Conservation (phyloP, 169 alveolate genomes). For the Miamiensis avidus region DNA sequence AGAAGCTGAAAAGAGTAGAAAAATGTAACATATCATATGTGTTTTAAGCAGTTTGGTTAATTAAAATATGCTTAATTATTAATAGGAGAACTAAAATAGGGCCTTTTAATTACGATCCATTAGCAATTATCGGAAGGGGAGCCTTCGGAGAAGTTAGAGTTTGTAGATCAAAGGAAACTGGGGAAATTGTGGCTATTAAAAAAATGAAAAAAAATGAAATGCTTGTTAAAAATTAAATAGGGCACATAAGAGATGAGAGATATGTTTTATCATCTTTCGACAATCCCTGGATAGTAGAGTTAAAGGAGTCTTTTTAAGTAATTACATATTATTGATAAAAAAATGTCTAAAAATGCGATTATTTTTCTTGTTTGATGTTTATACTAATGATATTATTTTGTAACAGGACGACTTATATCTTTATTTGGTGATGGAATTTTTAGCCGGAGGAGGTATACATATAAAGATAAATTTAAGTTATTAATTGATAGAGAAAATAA, state of each 20-base stretch:
- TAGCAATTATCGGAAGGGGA: conserved; percentile 80
- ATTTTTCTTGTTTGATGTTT: no score
- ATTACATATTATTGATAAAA: no score
- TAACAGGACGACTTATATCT: conserved; percentile 73
- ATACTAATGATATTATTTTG: no score
- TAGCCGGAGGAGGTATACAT: conserved; percentile 75
- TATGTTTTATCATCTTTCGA: conserved; percentile 69
- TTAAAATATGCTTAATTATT: background rate
- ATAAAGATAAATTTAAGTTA: background rate
- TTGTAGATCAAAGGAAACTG: conserved; percentile 58
- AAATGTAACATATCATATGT: conserved; percentile 26
- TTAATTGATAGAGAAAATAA: no score
- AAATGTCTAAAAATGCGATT: no score
- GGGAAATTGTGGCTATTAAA: conserved; percentile 81
- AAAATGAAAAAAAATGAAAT: conserved; percentile 83
- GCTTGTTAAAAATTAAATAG: conserved; percentile 77
- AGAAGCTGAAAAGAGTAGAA: conserved; percentile 66
- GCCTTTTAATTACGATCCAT: conserved; percentile 74
- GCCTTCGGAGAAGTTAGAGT: conserved; percentile 87
- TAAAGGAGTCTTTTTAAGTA: conserved; percentile 73
- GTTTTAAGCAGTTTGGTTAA: background rate
- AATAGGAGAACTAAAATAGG: conserved; percentile 65
- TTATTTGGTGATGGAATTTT: conserved; percentile 82
- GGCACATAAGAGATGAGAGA: conserved; percentile 81
- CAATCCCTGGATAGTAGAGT: conserved; percentile 81